Base-by-base conservation (phyloP, 2,329 filamentous ascomycete species). In the Lomentospora prolificans region DNA sequence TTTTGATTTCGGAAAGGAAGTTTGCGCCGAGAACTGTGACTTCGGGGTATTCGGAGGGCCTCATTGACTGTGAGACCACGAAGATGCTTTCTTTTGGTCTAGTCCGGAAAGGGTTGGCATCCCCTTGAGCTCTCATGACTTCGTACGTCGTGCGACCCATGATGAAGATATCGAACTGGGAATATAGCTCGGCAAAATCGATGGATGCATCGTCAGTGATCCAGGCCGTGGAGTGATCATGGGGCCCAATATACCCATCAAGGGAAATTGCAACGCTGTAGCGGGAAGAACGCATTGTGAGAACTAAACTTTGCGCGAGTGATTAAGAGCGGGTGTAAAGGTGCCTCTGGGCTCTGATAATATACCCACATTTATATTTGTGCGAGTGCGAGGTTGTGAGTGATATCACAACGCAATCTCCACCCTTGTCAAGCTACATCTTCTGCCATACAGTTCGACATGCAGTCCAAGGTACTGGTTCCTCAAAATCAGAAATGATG, bases 71-170 rank as follows among this genome's bases (percentile, higher is more conserved):
- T 0, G 57, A 57, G 1, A 66, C 57, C 9, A 71, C 67, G 6
- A 68, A 48, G n/a, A 71, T 57, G 3, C 51, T 62, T 4, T 63
- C 56, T 30, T 58, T 63, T 0, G 61, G 25, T 5, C 53, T 50
- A 0, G 56, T 60, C 1, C 41, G 46, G 0, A 71, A 56, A 0
- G 61, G 66, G 17, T 66, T 64, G 3, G 59, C 12, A 10, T 51
- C 39, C 14, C 59, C 60, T 2, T 60, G 28, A 0, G 58, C 56
- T 5, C 44, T 57, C 57, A 70, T 64, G 7, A 60, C 60, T 17
- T 70, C 59, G 55, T 69, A 70, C 0, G 69, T 69, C 56, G 64
- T 68, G 19, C 69, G 67, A 2, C 68, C 69, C 67, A 71, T 70
- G 59, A 71, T 30, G 33, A 69, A 69, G 5, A 53, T 57, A 36